These are phyloP conservation scores for Amphichorda felina DNA, from an alignment of 2,329 filamentous ascomycete genomes.

Conservation along the genomic window DNA sequence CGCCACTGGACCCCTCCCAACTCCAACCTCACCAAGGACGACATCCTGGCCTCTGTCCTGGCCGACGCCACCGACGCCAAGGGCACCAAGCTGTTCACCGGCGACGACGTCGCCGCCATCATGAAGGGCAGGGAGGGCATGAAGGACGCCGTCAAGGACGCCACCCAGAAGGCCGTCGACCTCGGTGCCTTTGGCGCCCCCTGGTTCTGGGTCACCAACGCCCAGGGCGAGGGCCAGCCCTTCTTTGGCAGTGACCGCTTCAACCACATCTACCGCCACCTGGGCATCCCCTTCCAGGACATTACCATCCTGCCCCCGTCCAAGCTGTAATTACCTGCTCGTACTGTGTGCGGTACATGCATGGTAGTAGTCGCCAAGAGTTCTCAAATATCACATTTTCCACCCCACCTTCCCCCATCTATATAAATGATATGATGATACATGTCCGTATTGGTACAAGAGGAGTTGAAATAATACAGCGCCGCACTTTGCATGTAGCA, in stretches of 20 bases:
- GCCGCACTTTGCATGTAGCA: too few relatives aligned
- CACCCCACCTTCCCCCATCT: not conserved
- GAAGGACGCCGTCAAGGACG: constrained; percentile 33
- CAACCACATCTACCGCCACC: constrained; percentile 55
- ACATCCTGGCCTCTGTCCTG: constrained; percentile 31
- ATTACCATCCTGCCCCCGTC: constrained; percentile 24
- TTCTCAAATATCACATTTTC: not conserved
- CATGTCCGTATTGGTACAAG: too few relatives aligned
- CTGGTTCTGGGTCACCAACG: constrained; percentile 59
- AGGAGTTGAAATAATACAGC: too few relatives aligned
- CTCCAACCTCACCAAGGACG: constrained; percentile 46
- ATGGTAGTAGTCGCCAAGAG: not conserved
- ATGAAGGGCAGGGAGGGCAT: constrained; percentile 36
- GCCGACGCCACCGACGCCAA: constrained; percentile 13
- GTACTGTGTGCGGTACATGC: not conserved
- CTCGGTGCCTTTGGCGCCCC: constrained; percentile 65
- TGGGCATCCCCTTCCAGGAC: constrained; percentile 49
- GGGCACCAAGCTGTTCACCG: constrained; percentile 29
- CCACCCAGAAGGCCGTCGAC: constrained; percentile 49
- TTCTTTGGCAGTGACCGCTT: constrained; percentile 73
- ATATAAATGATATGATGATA: not conserved
- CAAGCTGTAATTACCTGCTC: constrained; percentile 17
- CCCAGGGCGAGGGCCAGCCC: constrained; percentile 45
- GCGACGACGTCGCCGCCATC: constrained; percentile 41
- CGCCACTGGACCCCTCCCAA: constrained; percentile 51